These are phyloP conservation scores for Hydnomerulius pinastri DNA, from an alignment of 768 basidiomycete genomes.

Conservation along the genomic window DNA sequence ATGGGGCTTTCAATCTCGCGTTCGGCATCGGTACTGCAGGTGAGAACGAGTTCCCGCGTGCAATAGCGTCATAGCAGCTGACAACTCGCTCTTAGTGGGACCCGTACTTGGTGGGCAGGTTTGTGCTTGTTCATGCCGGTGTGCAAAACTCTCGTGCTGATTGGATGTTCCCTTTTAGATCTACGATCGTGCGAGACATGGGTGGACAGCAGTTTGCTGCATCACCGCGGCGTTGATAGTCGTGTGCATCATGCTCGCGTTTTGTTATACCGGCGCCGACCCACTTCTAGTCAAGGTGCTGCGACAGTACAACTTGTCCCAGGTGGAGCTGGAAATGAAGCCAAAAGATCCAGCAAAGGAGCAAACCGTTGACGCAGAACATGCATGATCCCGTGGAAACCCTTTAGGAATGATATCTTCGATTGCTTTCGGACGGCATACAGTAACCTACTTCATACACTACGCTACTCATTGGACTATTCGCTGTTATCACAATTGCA, in stretches of 20 bases:
- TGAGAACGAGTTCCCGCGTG: slow-evolving; percentile 31
- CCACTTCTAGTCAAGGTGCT: slow-evolving; percentile 38
- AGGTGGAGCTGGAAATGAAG: slow-evolving; percentile 10
- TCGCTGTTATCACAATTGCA: slow-evolving; percentile 14
- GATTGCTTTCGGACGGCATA: slow-evolving; percentile 2
- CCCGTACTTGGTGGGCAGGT: slow-evolving; percentile 73
- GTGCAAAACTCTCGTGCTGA: neutral
- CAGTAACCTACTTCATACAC: slow-evolving; percentile 1
- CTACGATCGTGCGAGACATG: slow-evolving; percentile 53
- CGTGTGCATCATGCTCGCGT: slow-evolving; percentile 39
- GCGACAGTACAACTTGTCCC: slow-evolving; percentile 18
- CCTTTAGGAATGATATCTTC: slow-evolving; percentile 4
- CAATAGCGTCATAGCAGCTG: neutral
- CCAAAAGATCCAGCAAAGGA: slow-evolving; percentile 6
- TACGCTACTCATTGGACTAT: slow-evolving; percentile 6
- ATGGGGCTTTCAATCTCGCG: slow-evolving; percentile 72
- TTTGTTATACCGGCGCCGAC: slow-evolving; percentile 51
- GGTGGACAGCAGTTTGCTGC: slow-evolving; percentile 63
- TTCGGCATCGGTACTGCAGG: slow-evolving; percentile 66
- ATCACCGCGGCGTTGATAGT: slow-evolving; percentile 46
- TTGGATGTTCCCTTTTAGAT: slow-evolving; percentile 41
- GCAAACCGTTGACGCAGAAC: neutral
- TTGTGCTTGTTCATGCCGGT: slow-evolving; percentile 11
- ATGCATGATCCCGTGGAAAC: neutral
- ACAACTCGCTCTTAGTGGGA: slow-evolving; percentile 48